Base-by-base conservation (phyloP, 768 basidiomycete genomes). In the Multifurca ochricompacta region DNA sequence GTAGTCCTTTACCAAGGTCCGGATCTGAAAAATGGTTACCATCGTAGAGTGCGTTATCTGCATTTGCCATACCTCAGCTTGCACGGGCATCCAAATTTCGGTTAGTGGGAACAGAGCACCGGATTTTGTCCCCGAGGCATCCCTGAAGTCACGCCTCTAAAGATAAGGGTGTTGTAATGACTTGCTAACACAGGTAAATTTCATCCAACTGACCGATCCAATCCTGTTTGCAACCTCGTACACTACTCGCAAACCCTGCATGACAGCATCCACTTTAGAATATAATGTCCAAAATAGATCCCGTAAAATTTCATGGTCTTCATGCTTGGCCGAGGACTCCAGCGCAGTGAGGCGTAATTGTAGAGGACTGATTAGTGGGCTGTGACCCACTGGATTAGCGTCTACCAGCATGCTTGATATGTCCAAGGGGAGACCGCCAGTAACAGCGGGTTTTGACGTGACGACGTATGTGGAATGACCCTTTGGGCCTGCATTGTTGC, bases 251-350 rank as follows among this genome's bases (percentile, higher is more conserved):
- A 96, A 73, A 9, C 94, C 91, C 67, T 99, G 94, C 13, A 87
- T 77, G 18, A 98, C 88, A 28, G 96, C 96, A 64, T 93, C 86
- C 43, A 99, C 65, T 68, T 99, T 98, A 14, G 92, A 96, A 67
- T 91, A 99, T 14, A 95, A 66, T 2, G 95, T 96, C 95, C 95
- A 98, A 68, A 98, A 98, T 32, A 99, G 75, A 67, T 98, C 96
- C 56, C 74, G 78, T 50, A 99, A 68, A 13, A 87, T 86, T 64
- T 95, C 92, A 56, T 91, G 88, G 62, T 96, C 89, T 16, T 76
- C 73, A 30, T 81, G 77, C 58, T 83, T 87, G 0, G 81, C 72
- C 16, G 83, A 79, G 6, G 83, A 80, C 63, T 91, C 91, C 59
- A 91, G 67, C 1, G 85, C 85, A 16, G 83, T 76, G 25, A 89